phyloP scores from a whole-genome alignment of 169 alveolate genomes.

The Cryptosporidium ubiquitum region DNA sequence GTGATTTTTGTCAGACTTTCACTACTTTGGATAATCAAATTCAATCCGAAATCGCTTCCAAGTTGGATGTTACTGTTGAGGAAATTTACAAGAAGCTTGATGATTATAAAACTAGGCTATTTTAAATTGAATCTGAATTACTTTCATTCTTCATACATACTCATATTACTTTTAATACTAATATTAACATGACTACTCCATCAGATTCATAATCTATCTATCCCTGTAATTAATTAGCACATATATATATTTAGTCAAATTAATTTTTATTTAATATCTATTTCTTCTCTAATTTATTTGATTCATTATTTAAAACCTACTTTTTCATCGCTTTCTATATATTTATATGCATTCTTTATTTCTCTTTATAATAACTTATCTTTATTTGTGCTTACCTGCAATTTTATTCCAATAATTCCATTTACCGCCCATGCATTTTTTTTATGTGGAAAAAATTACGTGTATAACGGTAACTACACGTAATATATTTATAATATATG shows the following conservation, averaged over 20 bases:
- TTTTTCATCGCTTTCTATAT: background rate
- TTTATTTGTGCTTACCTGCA: too few species aligned
- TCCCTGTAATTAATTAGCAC: background rate
- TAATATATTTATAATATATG: background rate
- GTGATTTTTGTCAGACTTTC: constrained; percentile 96
- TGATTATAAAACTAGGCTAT: constrained; percentile 92
- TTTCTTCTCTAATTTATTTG: background rate
- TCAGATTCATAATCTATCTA: too few species aligned
- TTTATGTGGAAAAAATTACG: background rate
- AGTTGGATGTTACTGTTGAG: constrained; percentile 91
- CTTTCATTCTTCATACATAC: background rate
- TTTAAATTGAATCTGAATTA: constrained; percentile 75
- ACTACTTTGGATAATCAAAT: constrained; percentile 82
- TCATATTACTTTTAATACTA: too few species aligned
- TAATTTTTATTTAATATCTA: too few species aligned
- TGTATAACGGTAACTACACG: constrained; percentile 4
- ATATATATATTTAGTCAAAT: too few species aligned
- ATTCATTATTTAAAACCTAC: too few species aligned
- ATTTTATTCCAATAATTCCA: background rate
- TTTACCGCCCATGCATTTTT: background rate
- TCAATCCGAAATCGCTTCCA: constrained; percentile 90
- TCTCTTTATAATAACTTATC: too few species aligned
- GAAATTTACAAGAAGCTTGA: constrained; percentile 94
- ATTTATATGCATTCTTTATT: background rate
- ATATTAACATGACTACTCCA: too few species aligned